Evolutionary conservation across 345 rosid genomes (phyloP), one percentile per base, ranked within the genome.

Genomic region (Ailanthus altissimus): DNA sequence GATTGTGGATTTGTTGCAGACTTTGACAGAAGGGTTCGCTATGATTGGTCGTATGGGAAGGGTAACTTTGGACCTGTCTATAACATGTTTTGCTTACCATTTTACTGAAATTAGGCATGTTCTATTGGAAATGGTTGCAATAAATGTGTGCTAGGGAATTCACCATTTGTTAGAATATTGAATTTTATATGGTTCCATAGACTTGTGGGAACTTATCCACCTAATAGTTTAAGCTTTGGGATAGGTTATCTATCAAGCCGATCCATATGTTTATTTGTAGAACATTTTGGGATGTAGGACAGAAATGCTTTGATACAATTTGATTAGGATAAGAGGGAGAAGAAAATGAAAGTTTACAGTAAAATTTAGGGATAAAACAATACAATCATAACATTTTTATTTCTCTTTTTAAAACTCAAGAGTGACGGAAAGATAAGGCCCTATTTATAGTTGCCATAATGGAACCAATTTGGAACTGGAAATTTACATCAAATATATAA

Each of bases 1-100:
- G 18, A 54, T 58, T 43, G 28, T 45, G 47, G 67, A 62, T 57
- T 13, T 75, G 65, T 70, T 88, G 85, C 86, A 93, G 98, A 92
- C 97, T 72, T 84, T 95, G 87, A 91, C 97, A 18, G 97, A 80
- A 77, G 97, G 97, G 6, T 84, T 92, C 76, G 96, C 98, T 61
- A 85, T 90, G 94, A 87, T 93, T 77, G 97, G 93, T 81, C 96
- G 97, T 42, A 70, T 81, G 78, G 99, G 99, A 80, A 95, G 79
- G 98, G 99, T 93, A 78, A 20, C 47, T 74, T n/a, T 58, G 20
- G 63, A 73, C 38, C 38, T 32, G 38, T 3, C 38, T 1, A 32
- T 32, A 32, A 3, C 38, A 32, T 32, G 16, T 56, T 72, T 42
- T 40, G 50, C 21, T 56, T 43, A 57, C 23, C 56, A 67, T 67